Evolutionary conservation across 768 basidiomycete genomes (phyloP), one percentile per base, ranked within the genome.

Genomic region (Mycena belliarum): DNA sequence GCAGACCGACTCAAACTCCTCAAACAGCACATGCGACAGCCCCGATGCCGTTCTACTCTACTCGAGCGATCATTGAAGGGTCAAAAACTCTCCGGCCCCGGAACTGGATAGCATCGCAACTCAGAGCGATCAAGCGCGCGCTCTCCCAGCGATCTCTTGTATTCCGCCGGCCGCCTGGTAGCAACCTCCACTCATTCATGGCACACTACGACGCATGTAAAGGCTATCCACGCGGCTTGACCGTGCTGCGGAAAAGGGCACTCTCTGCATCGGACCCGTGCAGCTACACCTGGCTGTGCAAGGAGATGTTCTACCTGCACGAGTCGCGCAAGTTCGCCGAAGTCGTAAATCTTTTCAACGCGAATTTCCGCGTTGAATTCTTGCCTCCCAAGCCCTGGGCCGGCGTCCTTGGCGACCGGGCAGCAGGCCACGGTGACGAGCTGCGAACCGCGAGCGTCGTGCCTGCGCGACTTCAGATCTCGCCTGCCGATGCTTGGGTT

Each of bases 291-390:
- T 63, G 58, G 58, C 51, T 63, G 1, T 46, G 40, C 43, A 63
- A 63, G n/a, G 62, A 63, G 50, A 46, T 63, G 46, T 63, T 53
- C 40, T 54, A 57, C 24, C 58, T 63, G 21, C 62, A 46, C 38
- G 40, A 52, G 18, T 21, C 47, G 14, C 46, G 51, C 29, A 37
- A 52, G 25, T 57, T 25, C 21, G 41, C 51, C 21, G 58, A 63
- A 18, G 50, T 60, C 42, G 20, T 54, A 14, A 42, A 58, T 2
- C 47, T 63, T 37, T 63, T 63, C 33, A 35, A 23, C n/a, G 51
- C 51, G 10, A 63, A 63, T 33, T 63, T 63, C n/a, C 14, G 25
- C 11, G 4, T 14, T 6, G 25, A 3, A 4, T 59, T 63, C n/a
- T 25, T 63, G 1, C 62, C 62, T 12, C 33, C 29, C n/a, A 9